Evolutionary conservation across 2,329 filamentous ascomycete genomes (phyloP), one percentile per base, ranked within the genome.

Genomic region (Cercospora zeae-maydis): DNA sequence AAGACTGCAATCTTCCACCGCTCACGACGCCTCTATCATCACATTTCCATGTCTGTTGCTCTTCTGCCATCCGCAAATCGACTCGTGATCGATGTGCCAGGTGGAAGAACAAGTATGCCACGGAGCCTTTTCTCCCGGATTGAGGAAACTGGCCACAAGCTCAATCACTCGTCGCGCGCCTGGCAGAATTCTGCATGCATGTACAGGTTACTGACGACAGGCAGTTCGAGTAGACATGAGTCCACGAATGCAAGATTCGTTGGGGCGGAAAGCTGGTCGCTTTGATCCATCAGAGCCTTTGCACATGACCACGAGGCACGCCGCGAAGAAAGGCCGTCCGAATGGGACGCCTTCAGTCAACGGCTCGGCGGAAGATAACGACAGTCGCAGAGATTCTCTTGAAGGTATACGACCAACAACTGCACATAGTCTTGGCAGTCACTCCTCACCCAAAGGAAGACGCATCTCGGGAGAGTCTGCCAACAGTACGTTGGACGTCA

Each of bases 261-360:
- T 59, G 30, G 39, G 42, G 11, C 56, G 56, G 16, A 59, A 51
- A 34, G 24, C 56, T 42, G 71, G 72, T 52, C 71, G 78, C 68
- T 78, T 80, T 66, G 76, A 78, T 72, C 79, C 79, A 66, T 78
- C 79, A 63, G 75, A 77, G 72, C 78, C 79, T 58, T 74, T 80
- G 70, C 79, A 80, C 72, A 82, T 82, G 80, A 81, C 77, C 62
- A 81, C 79, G 56, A 76, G 80, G 39, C 67, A 69, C 51, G 67
- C 67, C 37, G 70, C 66, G 45, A 59, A 58, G 27, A 64, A 58
- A 27, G 63, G 59, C 14, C 52, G 52, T 33, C 47, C 61, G 14
- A 63, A 68, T 36, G 65, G 60, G 14, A 58, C 67, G 8, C 65
- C 68, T 51, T 73, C 72, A 13, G 62, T 66, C 47, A 71, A 70